These are phyloP conservation scores for Elaeagnus macrophylla DNA, from an alignment of 306 rosid genomes.

Conservation along the genomic window DNA sequence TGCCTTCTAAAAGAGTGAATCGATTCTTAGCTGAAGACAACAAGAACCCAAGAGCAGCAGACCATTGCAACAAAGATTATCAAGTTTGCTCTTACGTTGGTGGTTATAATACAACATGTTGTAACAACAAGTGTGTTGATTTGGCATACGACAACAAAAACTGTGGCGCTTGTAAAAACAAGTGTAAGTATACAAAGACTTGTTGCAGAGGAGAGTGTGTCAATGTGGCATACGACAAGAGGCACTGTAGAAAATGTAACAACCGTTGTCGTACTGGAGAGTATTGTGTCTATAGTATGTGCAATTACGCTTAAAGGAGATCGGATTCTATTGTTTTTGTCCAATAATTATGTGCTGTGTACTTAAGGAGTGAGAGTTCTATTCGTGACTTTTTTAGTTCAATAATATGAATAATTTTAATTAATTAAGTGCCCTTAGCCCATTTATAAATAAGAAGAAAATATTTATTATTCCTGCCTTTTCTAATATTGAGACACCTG, in stretches of 20 bases:
- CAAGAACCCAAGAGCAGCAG: conserved; percentile 36
- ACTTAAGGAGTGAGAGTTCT: no score
- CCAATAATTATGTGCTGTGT: no score
- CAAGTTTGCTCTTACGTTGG: conserved; percentile 29
- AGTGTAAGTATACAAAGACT: conserved; percentile 48
- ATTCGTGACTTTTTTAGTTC: no score
- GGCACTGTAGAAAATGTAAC: conserved; percentile 72
- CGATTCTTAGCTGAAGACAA: conserved; percentile 38
- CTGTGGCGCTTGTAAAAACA: conserved; percentile 65
- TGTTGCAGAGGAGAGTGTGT: conserved; percentile 79
- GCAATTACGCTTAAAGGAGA: conserved; percentile 39
- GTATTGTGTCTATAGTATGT: conserved; percentile 57
- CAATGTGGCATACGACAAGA: conserved; percentile 45
- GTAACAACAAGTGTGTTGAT: conserved; percentile 73
- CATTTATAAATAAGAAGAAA: no score
- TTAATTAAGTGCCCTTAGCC: no score
- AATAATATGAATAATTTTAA: no score
- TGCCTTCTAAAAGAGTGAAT: conserved; percentile 49
- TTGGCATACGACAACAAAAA: conserved; percentile 37
- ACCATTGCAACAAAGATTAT: conserved; percentile 49
- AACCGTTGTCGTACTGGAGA: conserved; percentile 25
- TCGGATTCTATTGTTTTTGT: no score
- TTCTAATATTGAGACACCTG: no score
- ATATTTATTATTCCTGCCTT: no score
- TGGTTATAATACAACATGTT: conserved; percentile 39